Conservation (phyloP, 805 yeast species). For the Wickerhamomyces ciferrii region DNA sequence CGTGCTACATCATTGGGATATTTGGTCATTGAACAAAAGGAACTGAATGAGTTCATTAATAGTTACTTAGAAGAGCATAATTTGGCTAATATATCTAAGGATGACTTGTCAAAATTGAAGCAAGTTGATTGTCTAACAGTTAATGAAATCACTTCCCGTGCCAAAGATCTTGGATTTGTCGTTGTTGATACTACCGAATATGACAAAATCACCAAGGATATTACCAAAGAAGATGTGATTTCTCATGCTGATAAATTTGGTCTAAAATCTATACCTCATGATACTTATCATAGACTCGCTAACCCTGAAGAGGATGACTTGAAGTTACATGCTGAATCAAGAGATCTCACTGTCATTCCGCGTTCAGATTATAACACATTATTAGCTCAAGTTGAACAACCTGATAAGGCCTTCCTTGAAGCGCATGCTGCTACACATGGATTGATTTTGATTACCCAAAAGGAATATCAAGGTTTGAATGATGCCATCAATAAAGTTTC, state of each 20-base stretch:
- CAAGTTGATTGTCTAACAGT: conserved; percentile 6
- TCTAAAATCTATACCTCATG: conserved; percentile 18
- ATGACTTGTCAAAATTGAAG: conserved; percentile 4
- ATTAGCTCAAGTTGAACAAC: conserved; percentile 17
- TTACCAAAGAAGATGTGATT: conserved; percentile 16
- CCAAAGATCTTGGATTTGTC: conserved; percentile 6
- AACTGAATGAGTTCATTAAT: not conserved
- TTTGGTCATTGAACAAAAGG: not conserved
- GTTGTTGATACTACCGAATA: conserved; percentile 8
- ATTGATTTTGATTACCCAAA: conserved; percentile 14
- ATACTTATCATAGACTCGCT: conserved; percentile 19
- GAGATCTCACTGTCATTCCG: conserved; percentile 20
- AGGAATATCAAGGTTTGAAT: conserved; percentile 20
- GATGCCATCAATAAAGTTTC: conserved; percentile 16
- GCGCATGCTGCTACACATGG: conserved; percentile 15
- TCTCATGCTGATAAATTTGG: conserved; percentile 15
- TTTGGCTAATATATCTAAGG: not conserved
- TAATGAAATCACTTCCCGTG: not conserved
- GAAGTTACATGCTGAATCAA: conserved; percentile 17
- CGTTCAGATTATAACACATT: conserved; percentile 20
- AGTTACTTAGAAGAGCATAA: not conserved
- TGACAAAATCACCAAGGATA: conserved; percentile 3
- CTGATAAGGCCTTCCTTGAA: conserved; percentile 15
- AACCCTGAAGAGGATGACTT: conserved; percentile 15
- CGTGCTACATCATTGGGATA: not conserved